Conservation (phyloP, 2,329 filamentous ascomycete genomes). For the Colletotrichum agaves region DNA sequence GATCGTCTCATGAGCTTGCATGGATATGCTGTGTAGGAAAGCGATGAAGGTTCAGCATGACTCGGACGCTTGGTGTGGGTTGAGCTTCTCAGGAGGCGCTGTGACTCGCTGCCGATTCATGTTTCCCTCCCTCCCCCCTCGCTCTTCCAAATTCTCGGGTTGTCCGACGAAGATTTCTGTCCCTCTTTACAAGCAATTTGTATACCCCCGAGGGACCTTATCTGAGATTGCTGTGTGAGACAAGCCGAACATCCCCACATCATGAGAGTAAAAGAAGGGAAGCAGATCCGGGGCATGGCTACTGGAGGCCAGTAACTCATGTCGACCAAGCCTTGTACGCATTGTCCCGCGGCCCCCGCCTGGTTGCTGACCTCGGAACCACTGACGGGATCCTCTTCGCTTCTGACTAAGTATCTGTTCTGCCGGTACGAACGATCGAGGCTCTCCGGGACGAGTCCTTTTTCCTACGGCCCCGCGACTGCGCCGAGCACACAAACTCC, state of each 20-base stretch:
- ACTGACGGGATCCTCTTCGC: background rate
- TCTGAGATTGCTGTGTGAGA: no score
- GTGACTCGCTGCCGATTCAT: background rate
- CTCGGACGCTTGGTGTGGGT: background rate
- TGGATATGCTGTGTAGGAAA: background rate
- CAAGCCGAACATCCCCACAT: no score
- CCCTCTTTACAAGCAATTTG: no score
- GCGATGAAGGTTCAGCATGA: background rate
- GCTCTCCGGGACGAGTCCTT: background rate
- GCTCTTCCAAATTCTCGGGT: background rate
- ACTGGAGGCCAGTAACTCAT: no score
- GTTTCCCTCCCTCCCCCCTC: background rate
- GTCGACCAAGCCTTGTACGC: no score
- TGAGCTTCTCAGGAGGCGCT: background rate
- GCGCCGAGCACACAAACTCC: background rate
- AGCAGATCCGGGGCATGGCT: no score
- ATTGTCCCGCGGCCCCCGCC: no score
- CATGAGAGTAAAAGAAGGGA: no score
- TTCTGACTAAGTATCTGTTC: background rate
- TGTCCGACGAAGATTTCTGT: background rate
- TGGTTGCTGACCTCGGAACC: no score
- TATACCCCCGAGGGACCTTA: no score
- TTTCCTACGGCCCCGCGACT: background rate
- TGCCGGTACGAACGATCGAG: background rate
- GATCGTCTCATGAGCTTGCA: background rate